phyloP scores from a whole-genome alignment of 768 basidiomycete species.

The Pleurotus platypus region DNA sequence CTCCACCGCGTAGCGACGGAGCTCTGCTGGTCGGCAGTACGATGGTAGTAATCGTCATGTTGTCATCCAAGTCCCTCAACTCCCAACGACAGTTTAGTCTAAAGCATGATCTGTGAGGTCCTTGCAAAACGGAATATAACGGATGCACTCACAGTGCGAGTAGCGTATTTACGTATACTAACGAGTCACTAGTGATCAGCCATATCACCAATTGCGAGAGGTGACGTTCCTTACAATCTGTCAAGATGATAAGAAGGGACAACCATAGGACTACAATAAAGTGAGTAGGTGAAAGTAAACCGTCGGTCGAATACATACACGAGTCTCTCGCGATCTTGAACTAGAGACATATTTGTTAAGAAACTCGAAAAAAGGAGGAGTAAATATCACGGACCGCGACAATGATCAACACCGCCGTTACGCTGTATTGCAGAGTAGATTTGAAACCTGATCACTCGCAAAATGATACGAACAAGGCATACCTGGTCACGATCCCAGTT shows the following conservation, averaged over 20 bases:
- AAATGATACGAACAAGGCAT: not conserved
- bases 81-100: conserved; percentile 4
- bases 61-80: not conserved
- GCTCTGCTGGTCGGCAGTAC: conserved; percentile 1
- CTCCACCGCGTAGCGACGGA: not conserved
- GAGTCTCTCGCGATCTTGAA: not conserved
- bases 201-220: not conserved
- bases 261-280: not conserved
- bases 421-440: not conserved
- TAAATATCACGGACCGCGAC: not conserved
- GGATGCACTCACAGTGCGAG: not conserved
- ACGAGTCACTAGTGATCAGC: not conserved
- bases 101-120: not conserved
- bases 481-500: not conserved
- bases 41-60: not conserved
- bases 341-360: not conserved
- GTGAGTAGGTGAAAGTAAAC: not conserved
- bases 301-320: not conserved
- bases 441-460: not conserved
- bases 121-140: not conserved
- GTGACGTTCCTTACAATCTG: not conserved
- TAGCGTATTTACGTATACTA: conserved; percentile 5
- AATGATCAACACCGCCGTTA: not conserved
- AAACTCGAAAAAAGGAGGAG: too few relatives aligned
- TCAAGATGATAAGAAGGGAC: conserved; percentile 1